Conservation (phyloP, 1,139 yeast genomes). For the Geotrichum citri-aurantii region DNA sequence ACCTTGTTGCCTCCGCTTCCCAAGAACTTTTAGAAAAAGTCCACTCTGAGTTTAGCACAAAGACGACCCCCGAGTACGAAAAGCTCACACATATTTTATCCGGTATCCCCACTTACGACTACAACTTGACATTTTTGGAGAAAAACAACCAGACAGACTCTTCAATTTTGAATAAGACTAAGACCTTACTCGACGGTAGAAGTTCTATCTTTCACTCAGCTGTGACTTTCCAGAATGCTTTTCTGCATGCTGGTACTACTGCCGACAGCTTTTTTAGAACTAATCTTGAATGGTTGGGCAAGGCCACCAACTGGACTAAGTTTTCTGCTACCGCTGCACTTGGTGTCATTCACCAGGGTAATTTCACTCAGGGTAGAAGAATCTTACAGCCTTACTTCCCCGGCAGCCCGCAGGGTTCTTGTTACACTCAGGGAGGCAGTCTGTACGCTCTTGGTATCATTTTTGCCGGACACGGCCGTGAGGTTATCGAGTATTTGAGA, state of each 20-base stretch:
- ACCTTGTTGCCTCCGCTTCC: conserved; percentile 86
- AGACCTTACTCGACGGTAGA: conserved; percentile 80
- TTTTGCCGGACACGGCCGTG: conserved; percentile 94
- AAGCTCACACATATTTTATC: conserved; percentile 67
- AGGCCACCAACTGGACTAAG: conserved; percentile 97
- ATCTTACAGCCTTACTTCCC: conserved; percentile 90
- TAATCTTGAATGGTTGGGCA: conserved; percentile 92
- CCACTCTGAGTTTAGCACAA: conserved; percentile 39
- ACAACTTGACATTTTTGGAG: conserved; percentile 79
- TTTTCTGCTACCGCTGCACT: conserved; percentile 97
- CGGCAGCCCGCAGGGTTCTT: conserved; percentile 52
- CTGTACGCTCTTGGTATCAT: conserved; percentile 88
- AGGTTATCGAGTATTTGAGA: conserved; percentile 74
- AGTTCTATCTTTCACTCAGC: conserved; percentile 94
- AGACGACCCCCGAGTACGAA: conserved; percentile 32
- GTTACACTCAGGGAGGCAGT: conserved; percentile 92
- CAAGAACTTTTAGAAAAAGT: conserved; percentile 78
- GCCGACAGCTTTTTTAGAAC: conserved; percentile 88
- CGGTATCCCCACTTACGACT: conserved; percentile 93
- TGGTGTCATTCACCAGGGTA: conserved; percentile 96
- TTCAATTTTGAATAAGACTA: conserved; percentile 74
- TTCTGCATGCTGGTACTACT: conserved; percentile 94
- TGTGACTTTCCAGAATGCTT: conserved; percentile 90
- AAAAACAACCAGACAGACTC: conserved; percentile 86
- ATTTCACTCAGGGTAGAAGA: conserved; percentile 82